Evolutionary conservation across 23 red algal species (phyloP).

Genomic region (Gracilariopsis chorda): DNA sequence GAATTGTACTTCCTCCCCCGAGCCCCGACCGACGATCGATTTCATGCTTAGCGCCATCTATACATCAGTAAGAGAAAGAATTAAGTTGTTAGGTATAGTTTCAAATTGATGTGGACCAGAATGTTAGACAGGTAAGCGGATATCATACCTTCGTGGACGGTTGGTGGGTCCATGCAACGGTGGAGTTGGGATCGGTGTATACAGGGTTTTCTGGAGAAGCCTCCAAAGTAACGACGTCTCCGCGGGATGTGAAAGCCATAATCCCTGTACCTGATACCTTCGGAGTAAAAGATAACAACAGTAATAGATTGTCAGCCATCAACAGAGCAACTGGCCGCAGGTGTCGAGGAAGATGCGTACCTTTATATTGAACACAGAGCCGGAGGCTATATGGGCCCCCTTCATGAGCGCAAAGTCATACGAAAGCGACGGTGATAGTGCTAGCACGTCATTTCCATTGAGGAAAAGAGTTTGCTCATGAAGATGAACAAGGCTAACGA

Average conservation of each 20-base stretch:
- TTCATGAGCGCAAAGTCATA: constrained; percentile 12
- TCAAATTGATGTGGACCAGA: neutral
- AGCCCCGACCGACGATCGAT: neutral
- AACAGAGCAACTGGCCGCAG: neutral
- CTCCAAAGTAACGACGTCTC: neutral
- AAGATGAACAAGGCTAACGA: neutral
- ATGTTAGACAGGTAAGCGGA: no score
- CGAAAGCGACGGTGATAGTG: neutral
- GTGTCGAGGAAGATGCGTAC: neutral
- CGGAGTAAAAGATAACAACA: neutral
- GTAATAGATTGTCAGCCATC: neutral
- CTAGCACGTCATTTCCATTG: constrained; percentile 6
- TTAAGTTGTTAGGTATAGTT: neutral
- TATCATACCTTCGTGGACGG: constrained; percentile 1
- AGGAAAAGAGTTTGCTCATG: neutral
- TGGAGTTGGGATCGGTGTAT: constrained; percentile 11
- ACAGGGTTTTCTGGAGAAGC: neutral
- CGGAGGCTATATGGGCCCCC: neutral
- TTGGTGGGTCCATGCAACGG: constrained; percentile 13
- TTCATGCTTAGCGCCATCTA: neutral
- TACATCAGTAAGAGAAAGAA: neutral
- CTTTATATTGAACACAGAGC: neutral
- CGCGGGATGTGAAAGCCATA: neutral
- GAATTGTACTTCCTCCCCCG: constrained; percentile 1
- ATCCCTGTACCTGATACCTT: neutral